Base-by-base conservation (phyloP, 768 basidiomycete species). In the Dioszegia aurantiaca region DNA sequence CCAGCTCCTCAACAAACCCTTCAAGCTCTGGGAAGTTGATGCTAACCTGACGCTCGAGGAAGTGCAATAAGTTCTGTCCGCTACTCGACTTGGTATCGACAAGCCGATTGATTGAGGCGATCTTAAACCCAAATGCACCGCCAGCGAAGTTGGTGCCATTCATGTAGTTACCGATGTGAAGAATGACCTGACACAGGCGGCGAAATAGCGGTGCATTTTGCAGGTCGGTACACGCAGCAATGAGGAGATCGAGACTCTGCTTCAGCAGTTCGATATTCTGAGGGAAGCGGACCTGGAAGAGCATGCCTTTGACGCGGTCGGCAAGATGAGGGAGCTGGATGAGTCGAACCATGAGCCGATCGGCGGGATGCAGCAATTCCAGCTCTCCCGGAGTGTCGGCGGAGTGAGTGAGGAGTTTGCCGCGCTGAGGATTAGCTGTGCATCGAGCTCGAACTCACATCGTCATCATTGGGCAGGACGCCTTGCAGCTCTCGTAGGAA, bases 81-180 rank as follows among this genome's bases (percentile, higher is more conserved):
- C 91, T 87, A 41, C 89, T 84, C 4, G 92, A 94, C 78, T 99
- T 99, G 4, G 94, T 99, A 72, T 99, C 95, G 37, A 95, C 94
- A 53, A 99, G 82, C 82, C 92, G 92, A 80, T 99, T 98, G 77
- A 99, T 93, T 76, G 92, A 94, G 78, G 90, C 91, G 52, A 98
- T 85, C 69, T 88, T 85, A 83, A 99, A 99, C 59, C 94, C 94
- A 67, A 89, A 94, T 0, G 95, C 95, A 30, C 93, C 93, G 55
- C 94, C 94, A 75, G 94, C 95, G 68, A 90, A 83, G 54, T 93
- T 91, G 53, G 90, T 87, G 5, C 92, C 90, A 73, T 99, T 99
- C 87, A 98, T 92, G 76, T 91, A 99, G 75, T 99, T 99, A 41
- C 94, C 94, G 65, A 99, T 84, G 66, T 93, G 82, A 14, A 99